A percentile compares a stretch with the other conserved stretches of the same genome.
phyloP scores from a whole-genome alignment of 2,329 filamentous ascomycete species.

The Cladosporium velox region DNA sequence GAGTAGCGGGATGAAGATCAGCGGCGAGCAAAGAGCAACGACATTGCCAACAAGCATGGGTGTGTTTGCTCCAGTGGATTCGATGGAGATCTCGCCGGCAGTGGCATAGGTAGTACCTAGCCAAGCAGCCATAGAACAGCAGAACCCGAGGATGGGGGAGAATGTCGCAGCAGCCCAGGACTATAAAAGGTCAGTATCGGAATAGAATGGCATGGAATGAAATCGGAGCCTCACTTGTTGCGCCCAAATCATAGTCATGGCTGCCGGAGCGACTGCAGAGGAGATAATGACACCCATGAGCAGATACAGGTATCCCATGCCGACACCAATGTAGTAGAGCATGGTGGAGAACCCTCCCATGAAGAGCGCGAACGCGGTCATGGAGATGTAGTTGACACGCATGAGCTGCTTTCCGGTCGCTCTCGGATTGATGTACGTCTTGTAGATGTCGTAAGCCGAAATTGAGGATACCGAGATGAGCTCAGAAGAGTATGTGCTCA shows the following conservation, averaged over 20 bases:
- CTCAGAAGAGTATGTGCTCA: slow-evolving; percentile 40
- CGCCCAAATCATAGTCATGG: slow-evolving; percentile 77
- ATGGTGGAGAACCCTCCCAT: slow-evolving; percentile 58
- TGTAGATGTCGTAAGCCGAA: slow-evolving; percentile 48
- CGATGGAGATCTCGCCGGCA: slow-evolving; percentile 67
- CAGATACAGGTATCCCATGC: slow-evolving; percentile 85
- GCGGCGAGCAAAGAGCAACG: slow-evolving; percentile 72
- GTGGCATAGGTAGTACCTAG: slow-evolving; percentile 70
- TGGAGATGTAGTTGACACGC: slow-evolving; percentile 73
- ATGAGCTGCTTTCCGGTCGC: slow-evolving; percentile 78
- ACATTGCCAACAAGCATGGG: slow-evolving; percentile 90
- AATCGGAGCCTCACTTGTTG: slow-evolving; percentile 56
- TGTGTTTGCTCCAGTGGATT: slow-evolving; percentile 71
- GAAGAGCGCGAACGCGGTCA: slow-evolving; percentile 71
- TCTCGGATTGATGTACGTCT: slow-evolving; percentile 73
- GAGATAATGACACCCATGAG: slow-evolving; percentile 92
- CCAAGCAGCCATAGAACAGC: slow-evolving; percentile 71
- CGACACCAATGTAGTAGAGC: slow-evolving; percentile 57
- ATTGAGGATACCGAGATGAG: slow-evolving; percentile 45
- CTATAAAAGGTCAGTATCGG: slow-evolving; percentile 50
- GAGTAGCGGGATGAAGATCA: slow-evolving; percentile 71
- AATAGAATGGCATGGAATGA: no score
- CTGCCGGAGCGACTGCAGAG: slow-evolving; percentile 72
- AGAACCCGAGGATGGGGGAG: slow-evolving; percentile 68
- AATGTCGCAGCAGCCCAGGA: slow-evolving; percentile 71